phyloP scores from a whole-genome alignment of 2,329 filamentous ascomycete species.

The Alternaria brassicae region DNA sequence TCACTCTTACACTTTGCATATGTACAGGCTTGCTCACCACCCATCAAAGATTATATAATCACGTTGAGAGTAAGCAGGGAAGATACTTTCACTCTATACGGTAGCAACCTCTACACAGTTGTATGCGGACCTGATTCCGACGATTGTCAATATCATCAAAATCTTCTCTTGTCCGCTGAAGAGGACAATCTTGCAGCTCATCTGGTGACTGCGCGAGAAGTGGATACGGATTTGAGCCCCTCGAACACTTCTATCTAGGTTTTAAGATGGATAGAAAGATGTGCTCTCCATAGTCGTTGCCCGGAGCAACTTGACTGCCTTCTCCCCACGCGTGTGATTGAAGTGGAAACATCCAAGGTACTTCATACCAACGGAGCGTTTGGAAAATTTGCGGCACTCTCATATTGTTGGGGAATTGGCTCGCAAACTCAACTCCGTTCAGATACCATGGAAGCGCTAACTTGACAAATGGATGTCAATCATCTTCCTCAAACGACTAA shows the following conservation, averaged over 20 bases:
- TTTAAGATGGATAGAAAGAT: neutral
- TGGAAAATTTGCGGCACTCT: neutral
- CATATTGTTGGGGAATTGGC: neutral
- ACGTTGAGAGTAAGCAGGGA: rapidly evolving
- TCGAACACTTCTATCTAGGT: neutral
- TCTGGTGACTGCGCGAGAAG: neutral
- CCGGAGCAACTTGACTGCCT: neutral
- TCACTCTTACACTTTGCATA: neutral
- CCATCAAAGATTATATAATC: neutral
- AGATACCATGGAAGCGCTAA: neutral
- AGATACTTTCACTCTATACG: neutral
- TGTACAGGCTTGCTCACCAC: neutral
- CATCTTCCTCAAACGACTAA: neutral
- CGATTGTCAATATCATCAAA: too few species aligned
- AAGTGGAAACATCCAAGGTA: neutral
- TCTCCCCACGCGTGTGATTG: neutral
- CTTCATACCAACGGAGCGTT: neutral
- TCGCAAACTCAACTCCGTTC: neutral
- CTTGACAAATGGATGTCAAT: neutral
- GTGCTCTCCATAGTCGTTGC: neutral
- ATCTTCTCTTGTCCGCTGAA: neutral
- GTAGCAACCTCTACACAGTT: neutral
- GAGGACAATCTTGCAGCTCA: neutral
- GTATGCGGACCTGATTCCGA: neutral
- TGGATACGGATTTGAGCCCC: neutral